Conservation (phyloP, 1,284 basidiomycete genomes). For the Naganishia liquefaciens region DNA sequence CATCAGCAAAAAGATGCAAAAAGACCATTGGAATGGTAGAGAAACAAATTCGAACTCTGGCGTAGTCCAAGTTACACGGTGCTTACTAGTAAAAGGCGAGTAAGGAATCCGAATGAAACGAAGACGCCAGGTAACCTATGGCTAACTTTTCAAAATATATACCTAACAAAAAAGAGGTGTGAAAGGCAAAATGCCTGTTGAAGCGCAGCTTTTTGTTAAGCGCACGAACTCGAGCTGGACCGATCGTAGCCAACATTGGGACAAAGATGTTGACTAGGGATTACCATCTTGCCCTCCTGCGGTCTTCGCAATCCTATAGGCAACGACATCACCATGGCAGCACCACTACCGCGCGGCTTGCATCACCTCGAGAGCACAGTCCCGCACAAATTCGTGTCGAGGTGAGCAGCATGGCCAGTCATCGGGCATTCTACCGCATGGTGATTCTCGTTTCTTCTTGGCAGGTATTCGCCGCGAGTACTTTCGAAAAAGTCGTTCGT, state of each 20-base stretch:
- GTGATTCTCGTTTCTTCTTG: neutral
- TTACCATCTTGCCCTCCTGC: too few relatives aligned
- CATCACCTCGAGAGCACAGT: slow-evolving; percentile 41
- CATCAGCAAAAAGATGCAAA: neutral
- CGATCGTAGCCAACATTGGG: neutral
- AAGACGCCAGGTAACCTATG: slow-evolving; percentile 20
- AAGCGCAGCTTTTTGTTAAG: slow-evolving; percentile 27
- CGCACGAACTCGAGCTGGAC: neutral
- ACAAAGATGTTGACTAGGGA: neutral
- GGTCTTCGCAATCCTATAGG: too few relatives aligned
- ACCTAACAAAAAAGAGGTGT: neutral
- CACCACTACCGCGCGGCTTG: slow-evolving; percentile 36
- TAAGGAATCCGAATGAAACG: slow-evolving; percentile 31
- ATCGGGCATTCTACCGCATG: neutral
- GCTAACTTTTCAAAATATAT: neutral
- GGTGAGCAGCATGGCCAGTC: slow-evolving; percentile 29
- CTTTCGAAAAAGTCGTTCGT: slow-evolving; percentile 42
- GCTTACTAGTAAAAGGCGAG: slow-evolving; percentile 31
- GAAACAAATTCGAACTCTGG: slow-evolving; percentile 31
- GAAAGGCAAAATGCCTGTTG: neutral
- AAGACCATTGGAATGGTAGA: slow-evolving; percentile 28
- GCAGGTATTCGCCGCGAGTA: slow-evolving; percentile 42
- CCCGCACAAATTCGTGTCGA: slow-evolving; percentile 36
- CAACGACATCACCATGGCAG: slow-evolving; percentile 15
- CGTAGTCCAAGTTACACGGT: slow-evolving; percentile 29